Conservation (phyloP, 768 basidiomycete species). For the Mycena alexandri region DNA sequence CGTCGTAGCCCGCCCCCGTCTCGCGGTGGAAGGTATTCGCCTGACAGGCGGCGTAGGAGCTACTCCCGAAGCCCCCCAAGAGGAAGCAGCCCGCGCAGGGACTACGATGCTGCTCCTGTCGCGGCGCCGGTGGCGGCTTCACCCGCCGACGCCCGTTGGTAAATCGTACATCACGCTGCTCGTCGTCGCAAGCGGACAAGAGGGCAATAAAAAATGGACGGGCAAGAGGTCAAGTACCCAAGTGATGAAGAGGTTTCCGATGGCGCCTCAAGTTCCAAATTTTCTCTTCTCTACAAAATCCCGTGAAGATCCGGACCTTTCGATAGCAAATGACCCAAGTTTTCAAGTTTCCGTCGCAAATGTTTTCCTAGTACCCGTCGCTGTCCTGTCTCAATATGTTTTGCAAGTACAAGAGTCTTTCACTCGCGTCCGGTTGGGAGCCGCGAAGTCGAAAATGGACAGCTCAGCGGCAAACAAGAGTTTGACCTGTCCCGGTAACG, state of each 20-base stretch:
- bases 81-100: constrained; percentile 69
- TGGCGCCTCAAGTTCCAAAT: constrained; percentile 65
- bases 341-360: constrained; percentile 73
- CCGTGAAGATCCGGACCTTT: constrained; percentile 65
- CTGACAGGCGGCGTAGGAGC: constrained; percentile 81
- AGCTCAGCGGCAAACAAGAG: constrained; percentile 24
- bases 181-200: constrained; percentile 43
- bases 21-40: constrained; percentile 77
- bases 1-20: constrained; percentile 80
- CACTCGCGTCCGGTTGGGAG: constrained; percentile 33
- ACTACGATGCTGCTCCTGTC: constrained; percentile 57
- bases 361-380: constrained; percentile 66
- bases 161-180: constrained; percentile 51
- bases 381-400: constrained; percentile 63
- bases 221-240: constrained; percentile 55
- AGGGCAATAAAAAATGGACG: constrained; percentile 51
- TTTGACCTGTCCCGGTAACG: constrained; percentile 12
- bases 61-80: constrained; percentile 86
- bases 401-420: constrained; percentile 56
- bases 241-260: constrained; percentile 58
- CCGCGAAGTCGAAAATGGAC: constrained; percentile 26
- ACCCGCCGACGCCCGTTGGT: constrained; percentile 70
- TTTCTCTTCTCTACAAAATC: constrained; percentile 59
- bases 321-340: constrained; percentile 69
- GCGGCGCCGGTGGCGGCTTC: constrained; percentile 46